phyloP scores from a whole-genome alignment of 495 filamentous ascomycete species.

The Clavariopsis aquatica region DNA sequence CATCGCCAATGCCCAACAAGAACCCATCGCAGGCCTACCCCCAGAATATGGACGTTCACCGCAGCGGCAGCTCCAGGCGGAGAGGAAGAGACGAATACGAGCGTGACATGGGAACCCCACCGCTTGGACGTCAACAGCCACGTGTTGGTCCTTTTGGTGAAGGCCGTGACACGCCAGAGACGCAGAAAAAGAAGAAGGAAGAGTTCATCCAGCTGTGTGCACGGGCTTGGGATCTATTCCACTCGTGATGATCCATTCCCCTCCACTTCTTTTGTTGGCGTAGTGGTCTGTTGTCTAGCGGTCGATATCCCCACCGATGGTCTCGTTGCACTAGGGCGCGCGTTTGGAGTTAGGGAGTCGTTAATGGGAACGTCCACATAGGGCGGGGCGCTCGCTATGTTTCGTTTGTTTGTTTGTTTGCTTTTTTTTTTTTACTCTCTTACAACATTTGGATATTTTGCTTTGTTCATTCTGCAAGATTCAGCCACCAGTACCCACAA shows the following conservation, averaged over 20 bases:
- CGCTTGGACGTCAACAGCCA: constrained; percentile 55
- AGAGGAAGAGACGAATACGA: constrained; percentile 87
- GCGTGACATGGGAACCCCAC: constrained; percentile 74
- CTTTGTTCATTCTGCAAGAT: constrained; percentile 9
- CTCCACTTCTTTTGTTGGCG: constrained; percentile 3
- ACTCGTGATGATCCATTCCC: constrained; percentile 63
- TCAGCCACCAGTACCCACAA: constrained; percentile 5
- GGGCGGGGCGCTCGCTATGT: constrained; percentile 12
- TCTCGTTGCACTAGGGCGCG: constrained; percentile 9
- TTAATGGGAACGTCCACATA: constrained; percentile 22
- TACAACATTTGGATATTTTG: constrained; percentile 6
- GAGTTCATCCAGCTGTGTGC: constrained; percentile 87
- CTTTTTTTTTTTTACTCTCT: constrained; percentile 22
- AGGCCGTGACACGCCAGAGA: constrained; percentile 76
- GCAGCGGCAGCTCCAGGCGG: constrained; percentile 61
- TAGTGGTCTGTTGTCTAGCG: neutral
- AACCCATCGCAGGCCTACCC: constrained; percentile 23
- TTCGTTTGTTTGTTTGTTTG: constrained; percentile 22
- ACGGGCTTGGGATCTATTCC: constrained; percentile 94
- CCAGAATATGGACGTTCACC: constrained; percentile 43
- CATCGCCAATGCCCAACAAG: constrained; percentile 65
- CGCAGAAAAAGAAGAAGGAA: constrained; percentile 85
- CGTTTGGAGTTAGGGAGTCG: constrained; percentile 26
- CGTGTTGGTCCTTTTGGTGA: constrained; percentile 29
- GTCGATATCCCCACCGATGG: neutral